Evolutionary conservation across 768 basidiomycete species (phyloP).

Genomic region (Cubamyces sp.): DNA sequence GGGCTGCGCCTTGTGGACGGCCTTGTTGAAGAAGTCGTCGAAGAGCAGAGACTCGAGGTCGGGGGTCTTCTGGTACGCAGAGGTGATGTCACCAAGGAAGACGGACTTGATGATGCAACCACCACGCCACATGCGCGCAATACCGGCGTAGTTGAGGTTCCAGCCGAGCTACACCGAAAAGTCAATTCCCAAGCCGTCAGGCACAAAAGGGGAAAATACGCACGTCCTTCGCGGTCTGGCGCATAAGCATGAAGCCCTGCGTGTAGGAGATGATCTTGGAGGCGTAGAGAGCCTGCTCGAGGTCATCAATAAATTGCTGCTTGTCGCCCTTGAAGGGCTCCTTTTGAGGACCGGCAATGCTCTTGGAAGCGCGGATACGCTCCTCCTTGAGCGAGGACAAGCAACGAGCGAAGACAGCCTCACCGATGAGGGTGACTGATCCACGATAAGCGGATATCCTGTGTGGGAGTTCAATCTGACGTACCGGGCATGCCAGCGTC

Average conservation of each 20-base stretch:
- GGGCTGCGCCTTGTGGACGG: conserved; percentile 92
- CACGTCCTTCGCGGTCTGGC: conserved; percentile 94
- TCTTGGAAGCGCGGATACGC: conserved; percentile 90
- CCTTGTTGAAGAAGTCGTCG: conserved; percentile 97
- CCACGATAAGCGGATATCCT: conserved; percentile 11
- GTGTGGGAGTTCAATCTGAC: conserved; percentile 30
- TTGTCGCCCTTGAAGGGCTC: conserved; percentile 97
- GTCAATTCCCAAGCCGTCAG: neutral
- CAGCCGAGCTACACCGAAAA: conserved; percentile 58
- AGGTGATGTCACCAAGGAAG: conserved; percentile 91
- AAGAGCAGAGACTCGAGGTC: conserved; percentile 91
- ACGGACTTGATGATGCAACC: conserved; percentile 98
- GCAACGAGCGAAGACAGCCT: conserved; percentile 99
- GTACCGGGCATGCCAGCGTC: conserved; percentile 87
- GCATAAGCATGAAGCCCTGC: conserved; percentile 99
- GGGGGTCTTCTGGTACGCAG: conserved; percentile 85
- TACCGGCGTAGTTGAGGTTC: conserved; percentile 97
- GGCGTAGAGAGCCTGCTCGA: conserved; percentile 98
- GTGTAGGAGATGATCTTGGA: conserved; percentile 99
- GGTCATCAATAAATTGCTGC: conserved; percentile 97
- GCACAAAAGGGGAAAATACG: conserved; percentile 12
- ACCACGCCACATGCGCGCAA: conserved; percentile 99
- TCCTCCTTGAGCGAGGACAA: conserved; percentile 97
- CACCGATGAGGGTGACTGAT: conserved; percentile 95
- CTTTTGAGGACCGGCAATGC: conserved; percentile 87